Conservation (phyloP, 306 rosid species). For the Hippophae gyantsensis region DNA sequence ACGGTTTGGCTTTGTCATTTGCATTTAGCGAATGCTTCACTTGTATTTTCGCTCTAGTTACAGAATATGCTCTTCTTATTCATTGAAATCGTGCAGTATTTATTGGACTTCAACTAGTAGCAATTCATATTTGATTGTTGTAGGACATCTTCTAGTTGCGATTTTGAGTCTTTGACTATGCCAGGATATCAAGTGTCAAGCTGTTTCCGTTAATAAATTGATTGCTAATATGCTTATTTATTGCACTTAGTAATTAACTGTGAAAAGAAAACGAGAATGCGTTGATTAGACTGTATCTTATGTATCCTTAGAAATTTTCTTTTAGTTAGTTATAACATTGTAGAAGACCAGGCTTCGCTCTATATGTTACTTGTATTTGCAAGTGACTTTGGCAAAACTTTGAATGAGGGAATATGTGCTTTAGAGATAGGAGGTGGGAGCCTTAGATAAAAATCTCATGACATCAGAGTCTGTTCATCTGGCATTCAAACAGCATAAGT, state of each 20-base stretch:
- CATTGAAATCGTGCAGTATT: conserved; percentile 15
- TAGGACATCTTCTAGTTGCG: conserved; percentile 6
- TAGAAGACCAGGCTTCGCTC: not conserved
- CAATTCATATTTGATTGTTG: conserved; percentile 5
- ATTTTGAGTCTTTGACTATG: conserved; percentile 8
- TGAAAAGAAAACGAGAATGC: conserved; percentile 1
- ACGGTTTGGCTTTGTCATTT: conserved; percentile 14
- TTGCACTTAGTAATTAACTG: not conserved
- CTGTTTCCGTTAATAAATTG: conserved; percentile 11
- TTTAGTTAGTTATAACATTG: not conserved
- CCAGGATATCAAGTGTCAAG: conserved; percentile 1
- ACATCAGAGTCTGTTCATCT: no score
- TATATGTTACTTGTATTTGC: not conserved
- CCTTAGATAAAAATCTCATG: no score
- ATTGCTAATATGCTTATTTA: conserved; percentile 2
- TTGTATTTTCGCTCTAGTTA: not conserved
- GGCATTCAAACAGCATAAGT: not conserved
- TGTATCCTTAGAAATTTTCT: not conserved
- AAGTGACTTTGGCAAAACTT: not conserved
- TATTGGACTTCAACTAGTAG: conserved; percentile 18
- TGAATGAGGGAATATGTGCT: conserved; percentile 14
- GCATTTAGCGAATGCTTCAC: conserved; percentile 17
- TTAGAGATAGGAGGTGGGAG: not conserved
- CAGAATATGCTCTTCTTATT: conserved; percentile 11
- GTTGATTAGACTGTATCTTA: conserved; percentile 1